Base-by-base conservation (phyloP, 1,284 basidiomycete species). In the Neonothopanus nambi region DNA sequence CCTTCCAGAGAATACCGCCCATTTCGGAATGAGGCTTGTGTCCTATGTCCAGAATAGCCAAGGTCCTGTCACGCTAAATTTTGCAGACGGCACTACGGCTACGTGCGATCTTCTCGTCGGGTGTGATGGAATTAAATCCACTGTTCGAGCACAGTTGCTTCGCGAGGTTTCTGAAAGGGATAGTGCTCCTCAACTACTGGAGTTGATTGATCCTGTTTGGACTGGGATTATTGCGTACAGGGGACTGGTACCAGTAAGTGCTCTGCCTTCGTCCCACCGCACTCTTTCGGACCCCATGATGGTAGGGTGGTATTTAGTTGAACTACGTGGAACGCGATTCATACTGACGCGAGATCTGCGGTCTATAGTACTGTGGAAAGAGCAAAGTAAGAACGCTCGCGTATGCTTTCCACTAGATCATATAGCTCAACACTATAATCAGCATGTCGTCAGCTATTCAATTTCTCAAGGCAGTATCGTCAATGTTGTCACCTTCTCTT, bases 201-300 rank as follows among this genome's bases (percentile, higher is more conserved):
- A 56, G 40, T 63, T 59, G 24, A 63, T 70, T 13, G 60, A 70
- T 33, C 74, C 76, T 5, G 63, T 63, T 9, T 79, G 73, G 73
- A 75, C 71, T 12, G 77, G 77, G 17, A 73, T 67, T 8, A 62
- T 69, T 36, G 71, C 71, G 4, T 79, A 78, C 58, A 68, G 77
- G 36, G 69, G 65, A 6, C 63, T 77, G 12, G 64, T 72, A 45
- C 60, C 69, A 59, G 59, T 64, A 40, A 41, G 67, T 40, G 53
- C 66, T 59, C 61, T 73, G 47, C 50, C 58, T 62, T n/a, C 28
- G 9, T 44, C 53, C 5, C 76, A 76, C 58, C 63, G 69, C 24
- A 65, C 70, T 41, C 65, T 70, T 21, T 45, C 42, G 13, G 56
- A 54, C 17, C 70, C 70, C n/a, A 68, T 70, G 63, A 72, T 72